A percentile compares a stretch with the other conserved stretches of the same genome.
Conservation (phyloP, 768 basidiomycete genomes). For the Lentinula boryana region DNA sequence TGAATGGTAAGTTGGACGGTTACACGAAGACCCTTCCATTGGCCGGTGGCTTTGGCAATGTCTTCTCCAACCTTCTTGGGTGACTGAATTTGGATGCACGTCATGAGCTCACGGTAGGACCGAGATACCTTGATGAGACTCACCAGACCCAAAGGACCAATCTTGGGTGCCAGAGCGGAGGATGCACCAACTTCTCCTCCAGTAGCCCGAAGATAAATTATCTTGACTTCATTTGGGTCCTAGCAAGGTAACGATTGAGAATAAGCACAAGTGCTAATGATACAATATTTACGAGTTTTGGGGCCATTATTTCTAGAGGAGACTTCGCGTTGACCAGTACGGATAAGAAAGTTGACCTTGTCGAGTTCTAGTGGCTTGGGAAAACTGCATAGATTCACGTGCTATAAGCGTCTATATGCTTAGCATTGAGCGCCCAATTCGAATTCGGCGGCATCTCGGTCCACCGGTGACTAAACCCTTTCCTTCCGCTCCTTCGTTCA, state of each 20-base stretch:
- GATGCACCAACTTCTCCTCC: slow-evolving; percentile 99
- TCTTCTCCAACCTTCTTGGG: slow-evolving; percentile 99
- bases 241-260: slow-evolving; percentile 20
- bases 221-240: slow-evolving; percentile 98
- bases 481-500: slow-evolving; percentile 31
- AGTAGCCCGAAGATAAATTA: slow-evolving; percentile 97
- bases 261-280: not conserved
- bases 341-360: slow-evolving; percentile 8
- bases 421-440: not conserved
- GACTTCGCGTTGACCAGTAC: not conserved
- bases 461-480: not conserved
- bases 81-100: slow-evolving; percentile 48
- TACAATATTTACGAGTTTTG: slow-evolving; percentile 53
- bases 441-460: not conserved
- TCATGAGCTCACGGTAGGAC: not conserved
- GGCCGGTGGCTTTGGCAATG: slow-evolving; percentile 96
- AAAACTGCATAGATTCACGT: not conserved
- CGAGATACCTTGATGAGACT: slow-evolving; percentile 24
- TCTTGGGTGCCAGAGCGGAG: slow-evolving; percentile 97
- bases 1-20: slow-evolving; percentile 99
- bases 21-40: slow-evolving; percentile 99
- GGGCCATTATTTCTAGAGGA: slow-evolving; percentile 52
- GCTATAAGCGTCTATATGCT: not conserved
- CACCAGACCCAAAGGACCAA: slow-evolving; percentile 99
- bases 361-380: not conserved